A percentile compares a stretch with the other conserved stretches of the same genome.
phyloP scores from a whole-genome alignment of 1,139 yeast genomes.

The Blastobotrys arbuscula region DNA sequence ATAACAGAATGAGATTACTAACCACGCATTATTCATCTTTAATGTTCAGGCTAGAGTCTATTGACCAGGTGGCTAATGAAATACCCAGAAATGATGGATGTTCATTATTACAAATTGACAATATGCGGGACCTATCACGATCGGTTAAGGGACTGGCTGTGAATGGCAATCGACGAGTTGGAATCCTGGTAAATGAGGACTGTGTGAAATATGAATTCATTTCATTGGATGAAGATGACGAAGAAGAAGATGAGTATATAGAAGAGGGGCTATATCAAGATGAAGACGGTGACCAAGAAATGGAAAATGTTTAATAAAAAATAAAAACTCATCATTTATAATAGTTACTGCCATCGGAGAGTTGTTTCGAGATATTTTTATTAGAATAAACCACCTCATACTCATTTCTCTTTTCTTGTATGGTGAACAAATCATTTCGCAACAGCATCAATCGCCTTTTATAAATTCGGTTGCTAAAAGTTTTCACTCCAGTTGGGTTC shows the following conservation, averaged over 20 bases:
- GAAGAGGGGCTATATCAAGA: background rate
- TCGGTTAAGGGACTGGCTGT: slow-evolving; percentile 14
- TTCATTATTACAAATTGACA: background rate
- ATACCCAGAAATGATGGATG: background rate
- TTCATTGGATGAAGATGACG: slow-evolving; percentile 21
- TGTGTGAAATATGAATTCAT: slow-evolving; percentile 22
- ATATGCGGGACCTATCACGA: background rate
- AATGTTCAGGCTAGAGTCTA: background rate
- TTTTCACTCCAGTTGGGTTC: background rate
- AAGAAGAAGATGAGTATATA: slow-evolving; percentile 14
- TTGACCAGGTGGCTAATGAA: background rate
- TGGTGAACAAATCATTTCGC: background rate
- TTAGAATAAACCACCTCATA: background rate
- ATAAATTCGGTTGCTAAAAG: background rate
- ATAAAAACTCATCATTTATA: too few relatives aligned
- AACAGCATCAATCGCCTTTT: background rate
- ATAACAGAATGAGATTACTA: background rate
- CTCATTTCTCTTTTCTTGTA: background rate
- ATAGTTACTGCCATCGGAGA: background rate
- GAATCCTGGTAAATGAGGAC: slow-evolving; percentile 21
- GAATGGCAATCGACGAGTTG: slow-evolving; percentile 23
- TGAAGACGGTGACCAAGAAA: background rate
- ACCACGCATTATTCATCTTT: background rate
- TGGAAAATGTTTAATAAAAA: too few relatives aligned
- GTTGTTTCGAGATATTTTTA: background rate